Percentiles rank a stretch among this genome's conserved stretches.
Conservation (phyloP, 208 protist genomes). For the Perkinsela sp. region DNA sequence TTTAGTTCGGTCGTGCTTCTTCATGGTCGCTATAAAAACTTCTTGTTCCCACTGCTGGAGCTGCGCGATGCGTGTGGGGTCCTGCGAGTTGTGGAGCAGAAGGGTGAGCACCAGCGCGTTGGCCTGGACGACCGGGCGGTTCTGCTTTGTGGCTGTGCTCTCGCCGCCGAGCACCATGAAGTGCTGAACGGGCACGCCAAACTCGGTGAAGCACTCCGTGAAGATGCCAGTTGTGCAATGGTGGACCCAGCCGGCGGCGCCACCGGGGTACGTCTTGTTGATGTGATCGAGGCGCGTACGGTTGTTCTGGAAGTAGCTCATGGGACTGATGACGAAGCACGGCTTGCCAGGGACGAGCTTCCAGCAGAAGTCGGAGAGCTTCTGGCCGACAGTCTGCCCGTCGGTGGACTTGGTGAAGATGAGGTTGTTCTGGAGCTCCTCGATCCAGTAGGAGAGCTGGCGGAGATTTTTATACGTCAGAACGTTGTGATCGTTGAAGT, state of each 20-base stretch:
- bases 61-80: neutral
- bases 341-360: constrained; percentile 5
- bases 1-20: neutral
- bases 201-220: constrained; percentile 4
- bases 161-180: constrained; percentile 4
- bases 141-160: neutral
- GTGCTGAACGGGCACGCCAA: constrained; percentile 6
- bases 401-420: constrained; percentile 2
- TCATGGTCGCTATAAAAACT: constrained; percentile 3
- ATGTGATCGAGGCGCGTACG: neutral
- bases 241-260: constrained; percentile 1
- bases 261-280: neutral
- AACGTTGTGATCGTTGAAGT: neutral
- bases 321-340: neutral
- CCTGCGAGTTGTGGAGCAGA: constrained; percentile 7
- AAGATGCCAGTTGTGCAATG: constrained; percentile 1
- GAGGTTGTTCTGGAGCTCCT: constrained; percentile 3
- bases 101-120: constrained; percentile 8
- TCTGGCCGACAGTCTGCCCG: neutral
- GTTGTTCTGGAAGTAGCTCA: neutral
- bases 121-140: neutral
- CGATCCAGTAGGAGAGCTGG: constrained; percentile 4
- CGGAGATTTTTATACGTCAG: constrained; percentile 4
- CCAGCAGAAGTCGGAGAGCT: neutral
- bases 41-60: constrained; percentile 7